Conservation (phyloP, 192 early-diverging fungal genomes). For the Podila horticola region DNA sequence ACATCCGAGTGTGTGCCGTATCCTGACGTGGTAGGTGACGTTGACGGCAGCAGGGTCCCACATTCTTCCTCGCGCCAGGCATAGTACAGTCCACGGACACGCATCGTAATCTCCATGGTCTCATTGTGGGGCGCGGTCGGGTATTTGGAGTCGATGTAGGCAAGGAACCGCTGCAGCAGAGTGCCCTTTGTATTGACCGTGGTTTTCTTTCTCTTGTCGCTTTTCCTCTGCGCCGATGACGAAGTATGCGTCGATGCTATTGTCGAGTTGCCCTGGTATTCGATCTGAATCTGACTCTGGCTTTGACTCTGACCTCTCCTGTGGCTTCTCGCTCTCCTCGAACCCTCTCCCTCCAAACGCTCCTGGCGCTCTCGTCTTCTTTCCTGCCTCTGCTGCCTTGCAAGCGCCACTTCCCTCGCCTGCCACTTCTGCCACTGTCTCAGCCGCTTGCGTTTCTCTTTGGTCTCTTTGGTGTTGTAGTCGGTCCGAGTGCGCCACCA, state of each 20-base stretch:
- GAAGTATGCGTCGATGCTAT: too few species aligned
- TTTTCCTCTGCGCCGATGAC: not conserved
- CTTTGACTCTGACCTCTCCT: too few species aligned
- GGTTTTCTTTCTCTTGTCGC: not conserved
- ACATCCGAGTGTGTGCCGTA: not conserved
- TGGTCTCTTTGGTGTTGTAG: conserved; percentile 14
- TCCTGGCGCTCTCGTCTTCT: too few species aligned
- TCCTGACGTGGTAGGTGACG: not conserved
- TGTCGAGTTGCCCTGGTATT: not conserved
- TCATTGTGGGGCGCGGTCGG: not conserved
- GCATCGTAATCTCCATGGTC: conserved; percentile 39
- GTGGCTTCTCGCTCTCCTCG: too few species aligned
- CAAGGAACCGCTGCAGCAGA: not conserved
- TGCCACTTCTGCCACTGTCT: not conserved
- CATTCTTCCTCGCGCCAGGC: conserved; percentile 32
- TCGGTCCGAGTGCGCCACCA: conserved; percentile 38
- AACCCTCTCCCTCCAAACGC: too few species aligned
- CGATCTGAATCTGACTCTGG: too few species aligned
- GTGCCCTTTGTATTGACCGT: not conserved
- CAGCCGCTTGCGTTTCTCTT: not conserved
- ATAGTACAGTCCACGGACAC: conserved; percentile 30
- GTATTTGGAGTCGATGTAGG: not conserved
- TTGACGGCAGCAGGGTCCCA: not conserved
- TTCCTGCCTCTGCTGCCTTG: not conserved
- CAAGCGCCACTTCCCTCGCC: not conserved